Evolutionary conservation across 441 rosid genomes (phyloP).

Genomic region (Geranium incanum): DNA sequence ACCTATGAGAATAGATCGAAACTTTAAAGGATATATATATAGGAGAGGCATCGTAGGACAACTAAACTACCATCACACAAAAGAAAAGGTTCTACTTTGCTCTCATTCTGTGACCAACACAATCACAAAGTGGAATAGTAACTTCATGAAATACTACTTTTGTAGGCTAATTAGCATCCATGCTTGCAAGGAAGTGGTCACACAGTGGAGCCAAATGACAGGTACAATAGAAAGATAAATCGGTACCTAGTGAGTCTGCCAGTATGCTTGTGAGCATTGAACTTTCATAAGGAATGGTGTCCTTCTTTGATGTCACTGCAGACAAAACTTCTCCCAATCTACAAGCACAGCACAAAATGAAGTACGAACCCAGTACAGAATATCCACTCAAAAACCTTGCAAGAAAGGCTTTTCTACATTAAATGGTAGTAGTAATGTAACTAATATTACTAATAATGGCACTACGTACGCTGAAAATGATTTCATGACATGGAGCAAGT

Average conservation of each 20-base stretch:
- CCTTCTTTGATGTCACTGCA: constrained; percentile 74
- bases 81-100: not conserved
- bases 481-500: constrained; percentile 87
- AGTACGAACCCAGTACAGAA: constrained; percentile 21
- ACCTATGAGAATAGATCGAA: not conserved
- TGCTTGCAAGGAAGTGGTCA: not conserved
- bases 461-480: constrained; percentile 86
- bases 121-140: not conserved
- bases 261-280: constrained; percentile 78
- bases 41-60: not conserved
- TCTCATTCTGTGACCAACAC: not conserved
- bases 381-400: not conserved
- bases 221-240: constrained; percentile 3
- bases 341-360: constrained; percentile 25
- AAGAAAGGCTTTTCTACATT: not conserved
- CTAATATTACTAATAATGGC: not conserved
- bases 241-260: constrained; percentile 79
- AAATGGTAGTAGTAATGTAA: too few relatives aligned
- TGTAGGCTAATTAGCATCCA: not conserved
- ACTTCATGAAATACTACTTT: constrained; percentile 4
- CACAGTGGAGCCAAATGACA: not conserved
- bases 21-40: not conserved
- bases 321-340: constrained; percentile 98
- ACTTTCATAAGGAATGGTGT: constrained; percentile 74
- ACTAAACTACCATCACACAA: not conserved